Conservation (phyloP, 257 asterid species). For the Cinchona pubescens region DNA sequence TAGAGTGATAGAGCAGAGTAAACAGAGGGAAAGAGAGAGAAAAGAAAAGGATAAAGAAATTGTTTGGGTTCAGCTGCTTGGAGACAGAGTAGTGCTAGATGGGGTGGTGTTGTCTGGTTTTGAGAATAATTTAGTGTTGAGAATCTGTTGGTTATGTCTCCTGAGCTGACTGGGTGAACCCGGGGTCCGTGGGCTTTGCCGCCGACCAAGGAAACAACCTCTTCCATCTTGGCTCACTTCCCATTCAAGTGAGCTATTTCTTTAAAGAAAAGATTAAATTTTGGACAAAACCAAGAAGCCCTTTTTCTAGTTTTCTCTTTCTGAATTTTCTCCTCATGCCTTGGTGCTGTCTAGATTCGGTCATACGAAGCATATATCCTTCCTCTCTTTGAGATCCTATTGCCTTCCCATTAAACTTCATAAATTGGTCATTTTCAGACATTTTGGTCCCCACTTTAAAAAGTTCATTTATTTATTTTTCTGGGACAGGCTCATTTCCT, state of each 20-base stretch:
- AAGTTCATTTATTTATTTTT: conserved; percentile 38
- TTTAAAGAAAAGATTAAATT: conserved; percentile 29
- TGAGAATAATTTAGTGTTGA: conserved; percentile 63
- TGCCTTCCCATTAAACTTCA: conserved; percentile 34
- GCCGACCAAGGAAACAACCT: conserved; percentile 79
- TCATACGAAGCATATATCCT: conserved; percentile 47
- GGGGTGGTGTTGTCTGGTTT: conserved; percentile 40
- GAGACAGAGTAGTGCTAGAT: conserved; percentile 50
- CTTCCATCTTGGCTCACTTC: conserved; percentile 52
- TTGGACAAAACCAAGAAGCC: conserved; percentile 26
- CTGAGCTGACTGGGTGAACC: conserved; percentile 70
- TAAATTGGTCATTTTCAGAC: conserved; percentile 44
- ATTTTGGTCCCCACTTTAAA: conserved; percentile 66
- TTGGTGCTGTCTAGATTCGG: conserved; percentile 68
- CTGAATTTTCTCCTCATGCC: conserved; percentile 25
- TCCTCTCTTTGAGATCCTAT: conserved; percentile 50
- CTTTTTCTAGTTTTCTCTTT: conserved; percentile 7
- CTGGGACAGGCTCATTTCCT: conserved; percentile 34
- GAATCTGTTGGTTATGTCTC: conserved; percentile 66
- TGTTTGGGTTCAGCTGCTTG: no score
- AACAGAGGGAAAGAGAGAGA: conserved; percentile 18
- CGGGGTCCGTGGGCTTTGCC: conserved; percentile 93
- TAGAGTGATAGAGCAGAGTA: conserved; percentile 13
- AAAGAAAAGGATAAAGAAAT: conserved; percentile 29
- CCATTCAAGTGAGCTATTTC: conserved; percentile 52